Evolutionary conservation across 2,329 filamentous ascomycete genomes (phyloP).

Genomic region (Xylogone sp.): DNA sequence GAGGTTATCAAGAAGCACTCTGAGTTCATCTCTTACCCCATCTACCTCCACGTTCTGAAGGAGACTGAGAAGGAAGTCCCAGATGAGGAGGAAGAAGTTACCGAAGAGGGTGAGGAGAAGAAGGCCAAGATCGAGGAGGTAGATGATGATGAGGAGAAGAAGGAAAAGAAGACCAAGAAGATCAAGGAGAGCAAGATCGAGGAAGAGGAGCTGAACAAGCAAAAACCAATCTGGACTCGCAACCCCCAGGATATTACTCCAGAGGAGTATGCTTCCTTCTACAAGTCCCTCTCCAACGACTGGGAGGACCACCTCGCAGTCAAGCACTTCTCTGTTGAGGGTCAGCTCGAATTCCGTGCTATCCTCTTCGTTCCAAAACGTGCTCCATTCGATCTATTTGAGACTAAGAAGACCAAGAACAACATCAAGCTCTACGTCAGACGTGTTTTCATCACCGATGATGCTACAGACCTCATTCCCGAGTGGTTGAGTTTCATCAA

Average conservation of each 20-base stretch:
- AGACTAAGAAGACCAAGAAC: slow-evolving; percentile 99
- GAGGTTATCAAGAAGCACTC: slow-evolving; percentile 99
- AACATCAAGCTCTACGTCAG: slow-evolving; percentile 99
- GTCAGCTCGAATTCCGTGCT: slow-evolving; percentile 99
- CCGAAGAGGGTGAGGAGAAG: slow-evolving; percentile 74
- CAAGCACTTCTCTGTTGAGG: slow-evolving; percentile 99
- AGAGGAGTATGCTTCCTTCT: slow-evolving; percentile 98
- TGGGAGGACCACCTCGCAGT: slow-evolving; percentile 99
- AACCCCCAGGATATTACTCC: slow-evolving; percentile 92
- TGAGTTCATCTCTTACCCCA: slow-evolving; percentile 99
- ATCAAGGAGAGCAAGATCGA: slow-evolving; percentile 98
- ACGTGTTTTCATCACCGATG: slow-evolving; percentile 99
- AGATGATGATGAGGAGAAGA: slow-evolving; percentile 82
- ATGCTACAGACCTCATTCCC: slow-evolving; percentile 97
- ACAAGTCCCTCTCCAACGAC: slow-evolving; percentile 99
- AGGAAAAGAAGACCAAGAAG: slow-evolving; percentile 98
- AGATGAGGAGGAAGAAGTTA: slow-evolving; percentile 80
- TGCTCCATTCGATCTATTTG: slow-evolving; percentile 98
- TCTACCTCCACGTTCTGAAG: slow-evolving; percentile 99
- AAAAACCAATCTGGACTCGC: slow-evolving; percentile 99
- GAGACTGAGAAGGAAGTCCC: slow-evolving; percentile 99
- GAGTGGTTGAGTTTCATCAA: slow-evolving; percentile 99
- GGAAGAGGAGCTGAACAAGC: slow-evolving; percentile 99
- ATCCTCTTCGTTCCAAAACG: slow-evolving; percentile 99
- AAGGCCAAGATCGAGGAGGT: slow-evolving; percentile 97